These are phyloP conservation scores for Umbelopsis ramanniana DNA, from an alignment of 192 early-diverging fungal genomes.

Conservation along the genomic window DNA sequence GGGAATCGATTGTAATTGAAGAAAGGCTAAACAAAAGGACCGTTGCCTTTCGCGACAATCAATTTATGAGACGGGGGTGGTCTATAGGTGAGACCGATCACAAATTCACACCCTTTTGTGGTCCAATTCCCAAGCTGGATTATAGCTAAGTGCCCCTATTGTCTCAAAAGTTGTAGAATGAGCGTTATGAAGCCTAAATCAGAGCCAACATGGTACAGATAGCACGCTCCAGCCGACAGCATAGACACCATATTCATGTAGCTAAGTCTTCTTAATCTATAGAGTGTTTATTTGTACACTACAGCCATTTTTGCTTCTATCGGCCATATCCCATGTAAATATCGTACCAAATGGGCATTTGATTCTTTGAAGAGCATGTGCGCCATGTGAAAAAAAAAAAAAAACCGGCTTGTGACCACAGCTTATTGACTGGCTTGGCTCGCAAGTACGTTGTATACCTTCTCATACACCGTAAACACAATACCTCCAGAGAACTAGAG, in stretches of 20 bases:
- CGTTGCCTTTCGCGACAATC: not conserved
- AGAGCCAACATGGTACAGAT: too few species aligned
- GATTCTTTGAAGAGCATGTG: too few species aligned
- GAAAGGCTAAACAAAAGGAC: not conserved
- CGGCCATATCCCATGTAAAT: not conserved
- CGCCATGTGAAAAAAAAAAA: not conserved
- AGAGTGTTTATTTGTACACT: too few species aligned
- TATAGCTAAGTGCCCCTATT: not conserved
- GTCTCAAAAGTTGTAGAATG: not conserved
- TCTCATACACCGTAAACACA: conserved; percentile 85
- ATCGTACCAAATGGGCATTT: not conserved
- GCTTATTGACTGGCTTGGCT: not conserved
- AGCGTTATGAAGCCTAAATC: too few species aligned
- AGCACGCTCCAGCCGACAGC: too few species aligned
- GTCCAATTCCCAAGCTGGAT: not conserved
- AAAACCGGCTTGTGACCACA: not conserved
- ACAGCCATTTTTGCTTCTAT: too few species aligned
- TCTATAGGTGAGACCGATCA: not conserved
- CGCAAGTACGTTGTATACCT: conserved; percentile 43
- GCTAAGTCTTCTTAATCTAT: too few species aligned
- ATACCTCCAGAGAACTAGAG: conserved; percentile 82
- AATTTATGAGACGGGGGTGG: not conserved
- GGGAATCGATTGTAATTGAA: too few species aligned
- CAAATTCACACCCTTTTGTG: not conserved
- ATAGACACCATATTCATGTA: too few species aligned